A percentile compares a stretch with the other conserved stretches of the same genome.
Conservation (phyloP, 2,329 filamentous ascomycete genomes). For the Xylaria sp. region DNA sequence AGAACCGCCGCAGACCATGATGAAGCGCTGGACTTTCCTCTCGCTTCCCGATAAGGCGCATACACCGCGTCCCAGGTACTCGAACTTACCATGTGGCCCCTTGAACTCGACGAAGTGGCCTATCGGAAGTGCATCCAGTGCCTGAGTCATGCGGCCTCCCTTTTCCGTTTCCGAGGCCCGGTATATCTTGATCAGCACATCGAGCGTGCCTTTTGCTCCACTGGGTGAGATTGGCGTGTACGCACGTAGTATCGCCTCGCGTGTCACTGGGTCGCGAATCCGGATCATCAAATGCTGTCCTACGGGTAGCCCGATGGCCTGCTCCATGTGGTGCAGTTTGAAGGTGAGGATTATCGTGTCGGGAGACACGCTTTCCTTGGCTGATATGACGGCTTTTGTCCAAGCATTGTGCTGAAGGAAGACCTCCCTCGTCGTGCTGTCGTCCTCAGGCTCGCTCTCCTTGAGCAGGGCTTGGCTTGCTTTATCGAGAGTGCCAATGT, state of each 20-base stretch:
- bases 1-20: slow-evolving; percentile 85
- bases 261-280: slow-evolving; percentile 63
- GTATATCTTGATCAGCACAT: slow-evolving; percentile 82
- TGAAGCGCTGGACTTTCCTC: slow-evolving; percentile 59
- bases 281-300: slow-evolving; percentile 87
- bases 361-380: slow-evolving; percentile 64
- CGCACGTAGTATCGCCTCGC: slow-evolving; percentile 71
- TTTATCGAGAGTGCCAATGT: slow-evolving; percentile 71
- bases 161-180: slow-evolving; percentile 49
- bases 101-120: slow-evolving; percentile 78
- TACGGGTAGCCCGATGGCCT: slow-evolving; percentile 69
- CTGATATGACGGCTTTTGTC: slow-evolving; percentile 65
- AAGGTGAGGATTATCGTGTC: slow-evolving; percentile 82
- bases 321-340: slow-evolving; percentile 63
- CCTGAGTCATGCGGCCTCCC: slow-evolving; percentile 78
- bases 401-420: slow-evolving; percentile 71
- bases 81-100: slow-evolving; percentile 80
- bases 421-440: slow-evolving; percentile 43
- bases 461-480: slow-evolving; percentile 51
- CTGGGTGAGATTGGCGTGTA: slow-evolving; percentile 78
- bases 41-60: slow-evolving; percentile 56
- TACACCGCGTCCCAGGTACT: slow-evolving; percentile 64
- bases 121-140: slow-evolving; percentile 65
- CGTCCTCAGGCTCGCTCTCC: slow-evolving; percentile 33
- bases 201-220: slow-evolving; percentile 55